phyloP scores from a whole-genome alignment of 75 land plant genomes.

The Sequoiadendron giganteum region DNA sequence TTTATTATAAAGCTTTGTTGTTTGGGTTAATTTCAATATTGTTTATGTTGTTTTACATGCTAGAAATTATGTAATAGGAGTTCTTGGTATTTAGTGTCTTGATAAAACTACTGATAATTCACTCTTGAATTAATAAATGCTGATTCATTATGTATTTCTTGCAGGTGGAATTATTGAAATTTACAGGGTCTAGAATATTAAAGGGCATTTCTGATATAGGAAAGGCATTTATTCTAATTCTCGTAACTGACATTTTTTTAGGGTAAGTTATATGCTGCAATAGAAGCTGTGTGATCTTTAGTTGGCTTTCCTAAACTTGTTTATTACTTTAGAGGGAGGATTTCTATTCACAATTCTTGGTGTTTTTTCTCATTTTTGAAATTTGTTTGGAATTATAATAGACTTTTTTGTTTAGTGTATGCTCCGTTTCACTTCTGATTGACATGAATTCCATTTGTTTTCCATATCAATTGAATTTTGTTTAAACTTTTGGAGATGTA shows the following conservation, averaged over 20 bases:
- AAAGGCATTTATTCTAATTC: slow-evolving; percentile 18
- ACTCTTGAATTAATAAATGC: neutral
- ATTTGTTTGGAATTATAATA: neutral
- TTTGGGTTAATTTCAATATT: too few relatives aligned
- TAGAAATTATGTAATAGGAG: neutral
- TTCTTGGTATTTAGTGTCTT: neutral
- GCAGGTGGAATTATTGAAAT: slow-evolving; percentile 14
- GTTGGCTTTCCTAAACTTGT: neutral
- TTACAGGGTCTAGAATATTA: slow-evolving; percentile 14
- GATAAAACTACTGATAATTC: neutral
- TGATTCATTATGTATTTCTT: neutral
- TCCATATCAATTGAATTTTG: neutral
- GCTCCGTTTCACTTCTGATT: neutral
- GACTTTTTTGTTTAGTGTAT: neutral
- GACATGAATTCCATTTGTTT: neutral
- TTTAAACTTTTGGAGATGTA: neutral
- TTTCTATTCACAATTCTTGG: neutral
- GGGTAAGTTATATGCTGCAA: slow-evolving; percentile 11
- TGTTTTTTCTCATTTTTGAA: neutral
- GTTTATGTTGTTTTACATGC: neutral
- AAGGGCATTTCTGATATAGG: slow-evolving; percentile 14
- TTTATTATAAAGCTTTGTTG: neutral
- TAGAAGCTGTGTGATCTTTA: neutral
- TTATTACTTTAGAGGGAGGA: neutral
- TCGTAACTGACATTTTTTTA: slow-evolving; percentile 13